Conservation (phyloP, 371 early-diverging fungal species). For the Choanephora cucurbitarum region DNA sequence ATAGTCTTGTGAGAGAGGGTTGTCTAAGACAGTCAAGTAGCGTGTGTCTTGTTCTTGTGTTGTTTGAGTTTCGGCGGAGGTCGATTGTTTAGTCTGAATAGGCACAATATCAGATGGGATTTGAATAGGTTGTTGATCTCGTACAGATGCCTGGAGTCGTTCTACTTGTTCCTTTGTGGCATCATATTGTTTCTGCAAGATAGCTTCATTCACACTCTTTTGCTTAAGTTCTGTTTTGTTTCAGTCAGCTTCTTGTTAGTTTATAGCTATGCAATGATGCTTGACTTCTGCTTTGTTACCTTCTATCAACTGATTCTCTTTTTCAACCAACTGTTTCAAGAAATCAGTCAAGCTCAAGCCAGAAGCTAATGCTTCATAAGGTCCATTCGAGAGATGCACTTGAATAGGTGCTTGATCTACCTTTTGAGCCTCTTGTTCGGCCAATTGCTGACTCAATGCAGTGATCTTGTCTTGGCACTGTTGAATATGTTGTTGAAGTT, state of each 20-base stretch:
- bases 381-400: constrained; percentile 4
- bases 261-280: too few relatives aligned
- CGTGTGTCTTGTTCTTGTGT: constrained; percentile 22
- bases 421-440: not conserved
- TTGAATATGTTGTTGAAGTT: constrained; percentile 30
- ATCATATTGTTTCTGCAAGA: constrained; percentile 1
- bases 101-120: not conserved
- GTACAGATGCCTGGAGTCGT: not conserved
- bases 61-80: not conserved
- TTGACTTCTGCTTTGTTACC: not conserved
- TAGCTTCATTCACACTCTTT: not conserved
- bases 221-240: not conserved
- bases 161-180: not conserved
- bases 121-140: too few relatives aligned
- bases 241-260: too few relatives aligned
- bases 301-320: constrained; percentile 1
- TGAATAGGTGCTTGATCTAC: not conserved
- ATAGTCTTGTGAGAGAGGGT: constrained; percentile 68
- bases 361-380: constrained; percentile 11
- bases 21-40: constrained; percentile 71
- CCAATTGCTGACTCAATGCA: not conserved
- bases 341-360: constrained; percentile 3
- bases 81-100: not conserved
- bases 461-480: constrained; percentile 10
- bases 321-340: not conserved